phyloP scores from a whole-genome alignment of 2,329 filamentous ascomycete genomes.

The Cercospora sp. region DNA sequence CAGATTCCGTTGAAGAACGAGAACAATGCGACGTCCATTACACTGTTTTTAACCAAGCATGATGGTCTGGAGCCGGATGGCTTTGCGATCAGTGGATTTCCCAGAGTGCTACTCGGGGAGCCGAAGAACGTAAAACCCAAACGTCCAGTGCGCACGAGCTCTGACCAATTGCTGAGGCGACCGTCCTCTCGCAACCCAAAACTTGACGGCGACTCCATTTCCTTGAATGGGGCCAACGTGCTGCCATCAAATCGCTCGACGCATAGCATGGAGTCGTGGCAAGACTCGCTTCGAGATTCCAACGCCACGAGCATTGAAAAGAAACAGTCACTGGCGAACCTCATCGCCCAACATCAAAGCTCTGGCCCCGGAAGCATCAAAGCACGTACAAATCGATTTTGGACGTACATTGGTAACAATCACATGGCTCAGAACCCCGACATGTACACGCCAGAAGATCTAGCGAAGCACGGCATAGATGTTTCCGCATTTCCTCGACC shows the following conservation, averaged over 20 bases:
- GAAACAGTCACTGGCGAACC: slow-evolving; percentile 36
- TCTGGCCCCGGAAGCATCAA: slow-evolving; percentile 26
- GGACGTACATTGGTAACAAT: slow-evolving; percentile 41
- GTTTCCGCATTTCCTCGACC: slow-evolving; percentile 12
- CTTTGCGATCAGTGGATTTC: slow-evolving; percentile 42
- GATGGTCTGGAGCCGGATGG: slow-evolving; percentile 38
- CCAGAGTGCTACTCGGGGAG: slow-evolving; percentile 38
- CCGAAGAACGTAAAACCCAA: slow-evolving; percentile 21
- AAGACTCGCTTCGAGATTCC: slow-evolving; percentile 28
- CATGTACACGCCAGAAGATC: slow-evolving; percentile 36
- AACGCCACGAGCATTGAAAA: slow-evolving; percentile 13
- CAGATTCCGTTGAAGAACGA: slow-evolving; percentile 38
- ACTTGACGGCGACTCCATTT: slow-evolving; percentile 32
- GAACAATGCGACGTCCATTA: slow-evolving; percentile 37
- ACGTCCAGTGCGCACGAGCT: slow-evolving; percentile 28
- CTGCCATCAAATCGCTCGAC: slow-evolving; percentile 1
- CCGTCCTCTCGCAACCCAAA: slow-evolving; percentile 17
- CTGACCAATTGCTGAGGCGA: slow-evolving; percentile 27
- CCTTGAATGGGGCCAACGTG: slow-evolving; percentile 27
- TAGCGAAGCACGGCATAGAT: slow-evolving; percentile 32
- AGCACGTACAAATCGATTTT: slow-evolving; percentile 39
- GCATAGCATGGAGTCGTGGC: slow-evolving; percentile 29
- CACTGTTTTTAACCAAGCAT: slow-evolving; percentile 38
- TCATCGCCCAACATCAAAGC: slow-evolving; percentile 35
- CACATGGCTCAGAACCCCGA: slow-evolving; percentile 40